Percentiles rank a stretch among this genome's conserved stretches.
Evolutionary conservation across 768 basidiomycete species (phyloP).

Genomic region (Amanita brunnescens): DNA sequence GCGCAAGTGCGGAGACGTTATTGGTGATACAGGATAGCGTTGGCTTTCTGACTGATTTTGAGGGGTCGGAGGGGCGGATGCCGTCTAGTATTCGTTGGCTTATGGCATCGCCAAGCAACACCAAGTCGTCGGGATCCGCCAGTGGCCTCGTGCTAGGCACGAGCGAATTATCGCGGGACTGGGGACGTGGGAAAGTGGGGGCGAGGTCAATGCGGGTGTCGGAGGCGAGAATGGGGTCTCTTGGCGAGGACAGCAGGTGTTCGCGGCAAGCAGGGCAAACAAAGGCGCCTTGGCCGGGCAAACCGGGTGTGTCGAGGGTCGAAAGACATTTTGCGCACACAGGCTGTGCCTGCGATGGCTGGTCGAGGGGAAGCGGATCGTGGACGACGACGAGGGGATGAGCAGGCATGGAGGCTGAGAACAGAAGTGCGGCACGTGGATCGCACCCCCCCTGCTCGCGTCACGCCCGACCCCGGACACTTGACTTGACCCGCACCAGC

Average conservation of each 20-base stretch:
- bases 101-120: background rate
- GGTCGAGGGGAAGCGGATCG: slow-evolving; percentile 18
- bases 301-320: slow-evolving; percentile 24
- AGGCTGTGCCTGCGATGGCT: slow-evolving; percentile 28
- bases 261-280: slow-evolving; percentile 44
- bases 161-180: slow-evolving; percentile 15
- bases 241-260: slow-evolving; percentile 19
- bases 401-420: slow-evolving; percentile 35
- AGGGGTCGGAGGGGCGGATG: background rate
- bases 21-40: slow-evolving; percentile 1
- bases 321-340: slow-evolving; percentile 37
- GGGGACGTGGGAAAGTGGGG: slow-evolving; percentile 14
- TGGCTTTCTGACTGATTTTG: slow-evolving; percentile 5
- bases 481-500: background rate
- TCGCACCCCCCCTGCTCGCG: background rate
- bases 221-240: slow-evolving; percentile 10
- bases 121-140: slow-evolving; percentile 2
- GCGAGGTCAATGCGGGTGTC: slow-evolving; percentile 20
- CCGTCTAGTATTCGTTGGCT: background rate
- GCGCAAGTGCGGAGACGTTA: background rate
- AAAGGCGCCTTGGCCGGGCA: slow-evolving; percentile 22
- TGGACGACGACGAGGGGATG: slow-evolving; percentile 24
- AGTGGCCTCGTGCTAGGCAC: slow-evolving; percentile 22
- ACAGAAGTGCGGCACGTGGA: slow-evolving; percentile 5
- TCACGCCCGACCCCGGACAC: slow-evolving; percentile 5